Conservation (phyloP, 371 early-diverging fungal genomes). For the Mucor plumbeus region DNA sequence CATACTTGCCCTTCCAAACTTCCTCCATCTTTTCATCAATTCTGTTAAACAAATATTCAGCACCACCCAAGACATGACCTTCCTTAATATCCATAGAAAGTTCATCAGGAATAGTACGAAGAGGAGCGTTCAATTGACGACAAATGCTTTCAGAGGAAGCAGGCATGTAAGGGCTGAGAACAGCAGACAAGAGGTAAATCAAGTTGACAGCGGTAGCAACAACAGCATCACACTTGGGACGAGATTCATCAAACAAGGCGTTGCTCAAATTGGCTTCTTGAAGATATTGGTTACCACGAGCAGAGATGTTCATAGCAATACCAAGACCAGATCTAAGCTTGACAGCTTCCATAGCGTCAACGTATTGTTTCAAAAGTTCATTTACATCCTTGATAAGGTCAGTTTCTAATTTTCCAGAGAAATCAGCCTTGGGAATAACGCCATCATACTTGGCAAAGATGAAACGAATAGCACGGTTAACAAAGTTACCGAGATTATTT, state of each 20-base stretch:
- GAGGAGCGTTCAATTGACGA: slow-evolving; percentile 81
- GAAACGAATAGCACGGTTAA: slow-evolving; percentile 98
- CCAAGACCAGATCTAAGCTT: slow-evolving; percentile 88
- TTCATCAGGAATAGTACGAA: slow-evolving; percentile 75
- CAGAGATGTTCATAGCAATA: slow-evolving; percentile 92
- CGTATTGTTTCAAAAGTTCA: slow-evolving; percentile 76
- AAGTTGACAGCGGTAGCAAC: slow-evolving; percentile 85
- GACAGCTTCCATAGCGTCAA: slow-evolving; percentile 81
- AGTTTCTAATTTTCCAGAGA: slow-evolving; percentile 55
- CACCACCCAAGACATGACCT: slow-evolving; percentile 87
- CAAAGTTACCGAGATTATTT: slow-evolving; percentile 98
- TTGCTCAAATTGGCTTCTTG: slow-evolving; percentile 94
- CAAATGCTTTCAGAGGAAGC: slow-evolving; percentile 78
- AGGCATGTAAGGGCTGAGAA: slow-evolving; percentile 97
- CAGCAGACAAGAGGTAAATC: slow-evolving; percentile 84
- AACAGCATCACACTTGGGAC: slow-evolving; percentile 86
- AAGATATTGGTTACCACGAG: slow-evolving; percentile 94
- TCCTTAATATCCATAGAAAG: slow-evolving; percentile 73
- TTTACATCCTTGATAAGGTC: slow-evolving; percentile 86
- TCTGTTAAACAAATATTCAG: slow-evolving; percentile 89
- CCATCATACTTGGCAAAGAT: slow-evolving; percentile 85
- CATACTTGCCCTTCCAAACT: slow-evolving; percentile 72
- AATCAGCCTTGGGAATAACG: slow-evolving; percentile 69
- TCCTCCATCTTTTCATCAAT: slow-evolving; percentile 86
- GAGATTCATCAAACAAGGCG: slow-evolving; percentile 76